Base-by-base conservation (phyloP, 805 yeast species). In the Lachancea lanzarotensis region DNA sequence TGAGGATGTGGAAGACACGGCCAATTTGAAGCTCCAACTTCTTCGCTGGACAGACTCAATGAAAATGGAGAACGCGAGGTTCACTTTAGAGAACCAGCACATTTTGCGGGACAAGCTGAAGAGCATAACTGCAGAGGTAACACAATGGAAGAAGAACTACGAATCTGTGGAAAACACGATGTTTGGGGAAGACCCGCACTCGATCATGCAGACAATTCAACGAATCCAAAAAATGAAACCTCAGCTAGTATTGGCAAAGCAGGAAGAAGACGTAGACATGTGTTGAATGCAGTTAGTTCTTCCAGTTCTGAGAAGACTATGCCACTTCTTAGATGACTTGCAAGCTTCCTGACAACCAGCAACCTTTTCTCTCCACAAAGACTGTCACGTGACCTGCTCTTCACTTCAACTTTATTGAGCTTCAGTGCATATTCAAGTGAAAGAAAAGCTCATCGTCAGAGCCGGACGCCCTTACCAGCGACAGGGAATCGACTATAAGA, bases 41-140 rank as follows among this genome's bases (percentile, higher is more conserved):
- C 49, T 51, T 25, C 41, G 52, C 13, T 57, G 60, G 45, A 36
- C 62, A 31, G 59, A 60, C 33, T 47, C 51, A 13, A 52, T 60
- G 22, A 63, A 63, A 38, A 48, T 62, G 52, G 55, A 57, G 13
- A 56, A 66, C 31, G 67, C 63, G 3, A 53, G 53, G 39, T 61
- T 55, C 30, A 52, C 56, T 10, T 42, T 63, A n/a, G 63, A 60
- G 31, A 62, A 62, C 43, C 57, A 55, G 36, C 51, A 60, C 37
- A 41, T 57, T 2, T 40, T 63, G 31, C 57, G 60, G 38, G 52
- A 50, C 12, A 43, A 41, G 9, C 39, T 62, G 17, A 36, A 47
- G 11, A 47, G 47, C 17, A 34, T 61, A 22, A 55, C 52, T 15
- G 54, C 53, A 40, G 66, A 62, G 35, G 60, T 60, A 2, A 54